Evolutionary conservation across 345 rosid genomes (phyloP).

Genomic region (Lepidium sativum): DNA sequence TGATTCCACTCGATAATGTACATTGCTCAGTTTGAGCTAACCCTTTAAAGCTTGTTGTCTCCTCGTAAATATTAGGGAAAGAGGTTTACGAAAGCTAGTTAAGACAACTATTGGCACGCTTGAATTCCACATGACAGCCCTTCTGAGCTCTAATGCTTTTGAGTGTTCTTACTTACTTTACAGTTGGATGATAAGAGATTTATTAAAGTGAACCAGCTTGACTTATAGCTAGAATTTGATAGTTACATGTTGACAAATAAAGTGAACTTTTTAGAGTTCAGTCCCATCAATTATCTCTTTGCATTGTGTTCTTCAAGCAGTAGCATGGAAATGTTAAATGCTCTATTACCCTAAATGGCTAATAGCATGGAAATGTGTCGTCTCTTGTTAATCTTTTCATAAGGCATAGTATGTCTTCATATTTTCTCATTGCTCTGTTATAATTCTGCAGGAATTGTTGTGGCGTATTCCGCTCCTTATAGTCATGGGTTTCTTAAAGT

Average conservation of each 20-base stretch:
- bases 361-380: no score
- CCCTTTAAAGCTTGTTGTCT: not conserved
- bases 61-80: not conserved
- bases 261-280: not conserved
- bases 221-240: not conserved
- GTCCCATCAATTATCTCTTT: not conserved
- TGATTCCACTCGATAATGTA: not conserved
- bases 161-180: not conserved
- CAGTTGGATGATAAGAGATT: not conserved
- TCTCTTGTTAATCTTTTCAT: not conserved
- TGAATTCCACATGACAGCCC: not conserved
- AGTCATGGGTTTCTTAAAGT: slow-evolving; percentile 79
- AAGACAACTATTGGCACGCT: not conserved
- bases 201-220: not conserved
- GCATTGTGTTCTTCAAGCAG: not conserved
- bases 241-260: not conserved
- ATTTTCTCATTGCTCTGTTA: slow-evolving; percentile 12
- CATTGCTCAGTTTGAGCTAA: not conserved
- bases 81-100: not conserved
- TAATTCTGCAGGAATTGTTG: slow-evolving; percentile 49
- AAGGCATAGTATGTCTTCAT: not conserved
- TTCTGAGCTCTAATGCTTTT: not conserved
- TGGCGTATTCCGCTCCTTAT: slow-evolving; percentile 73
- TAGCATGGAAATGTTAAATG: not conserved
- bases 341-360: not conserved